Evolutionary conservation across 1,284 basidiomycete genomes (phyloP).

Genomic region (Waitea zeae): DNA sequence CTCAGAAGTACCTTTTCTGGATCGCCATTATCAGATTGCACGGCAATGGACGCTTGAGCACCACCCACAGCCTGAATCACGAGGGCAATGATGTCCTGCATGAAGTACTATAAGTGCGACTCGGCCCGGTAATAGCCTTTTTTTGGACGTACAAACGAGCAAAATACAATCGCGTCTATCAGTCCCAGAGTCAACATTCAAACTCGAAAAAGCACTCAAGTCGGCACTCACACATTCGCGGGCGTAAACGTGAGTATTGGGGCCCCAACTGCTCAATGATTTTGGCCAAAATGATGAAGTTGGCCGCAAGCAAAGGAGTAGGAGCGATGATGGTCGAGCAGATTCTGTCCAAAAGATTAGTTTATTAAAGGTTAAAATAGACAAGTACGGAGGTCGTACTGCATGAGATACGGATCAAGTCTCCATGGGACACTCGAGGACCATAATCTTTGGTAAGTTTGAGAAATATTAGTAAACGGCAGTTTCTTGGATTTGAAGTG

Average conservation of each 20-base stretch:
- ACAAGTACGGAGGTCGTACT: slow-evolving; percentile 9
- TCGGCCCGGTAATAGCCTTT: no score
- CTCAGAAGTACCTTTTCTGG: background rate
- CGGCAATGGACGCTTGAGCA: slow-evolving; percentile 7
- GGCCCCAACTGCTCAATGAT: slow-evolving; percentile 22
- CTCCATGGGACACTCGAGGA: slow-evolving; percentile 10
- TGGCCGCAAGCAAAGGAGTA: slow-evolving; percentile 28
- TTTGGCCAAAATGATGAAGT: slow-evolving; percentile 29
- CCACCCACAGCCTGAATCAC: slow-evolving; percentile 26
- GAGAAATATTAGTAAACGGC: background rate
- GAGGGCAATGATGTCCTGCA: slow-evolving; percentile 20
- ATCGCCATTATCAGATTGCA: background rate
- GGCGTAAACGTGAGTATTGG: slow-evolving; percentile 20
- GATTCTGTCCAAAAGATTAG: slow-evolving; percentile 16
- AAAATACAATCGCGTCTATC: slow-evolving; percentile 20
- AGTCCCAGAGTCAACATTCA: background rate
- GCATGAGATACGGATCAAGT: slow-evolving; percentile 12
- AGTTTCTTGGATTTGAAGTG: background rate
- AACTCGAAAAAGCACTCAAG: background rate
- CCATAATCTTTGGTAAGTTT: no score
- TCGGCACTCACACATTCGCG: slow-evolving; percentile 12
- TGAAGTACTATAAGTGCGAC: background rate
- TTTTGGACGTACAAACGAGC: slow-evolving; percentile 11
- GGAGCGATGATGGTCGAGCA: slow-evolving; percentile 24
- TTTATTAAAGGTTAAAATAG: background rate